Base-by-base conservation (phyloP, 805 yeast species). In the Metschnikowia hibisci region DNA sequence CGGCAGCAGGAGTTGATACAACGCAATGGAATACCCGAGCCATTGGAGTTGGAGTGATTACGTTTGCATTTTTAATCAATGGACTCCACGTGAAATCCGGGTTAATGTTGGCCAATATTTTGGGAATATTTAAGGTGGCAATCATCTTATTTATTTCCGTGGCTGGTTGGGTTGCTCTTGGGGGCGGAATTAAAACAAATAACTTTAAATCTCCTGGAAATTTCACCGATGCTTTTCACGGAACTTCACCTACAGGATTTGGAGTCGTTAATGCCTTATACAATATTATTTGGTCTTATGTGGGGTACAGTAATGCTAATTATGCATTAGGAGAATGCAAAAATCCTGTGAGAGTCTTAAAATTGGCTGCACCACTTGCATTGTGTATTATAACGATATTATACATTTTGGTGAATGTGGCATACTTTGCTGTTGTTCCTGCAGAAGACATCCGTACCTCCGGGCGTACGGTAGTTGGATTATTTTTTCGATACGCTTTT, bases 151-250 rank as follows among this genome's bases (percentile, higher is more conserved):
- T 87, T 58, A 84, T 87, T 45, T 71, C 84, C 8, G 71, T 86
- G 32, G 81, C 88, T 33, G 95, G 95, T 12, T 84, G 89, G 87
- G 90, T 84, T 12, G 88, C 88, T 1, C 71, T 87, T 31, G 87
- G 82, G 41, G 91, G 90, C 20, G 81, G 86, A 41, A 68, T 69
- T 48, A 72, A 81, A 41, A 71, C 68, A 39, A 67, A 69, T 30
- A 69, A 71, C 48, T 69, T 69, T 46, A 30, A 72, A 38, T 73
- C 77, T 39, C 78, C 88, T 30, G 76, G 76, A 52, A 82, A 82
- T 56, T 82, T 84, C 62, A 22, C 32, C 32, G 60, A 84, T 54
- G 76, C 86, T 2, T 84, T 84, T 55, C 65, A 58, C 1, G 84
- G 84, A 40, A 63, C 48, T 41, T 57, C 58, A 37, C 83, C 84